These are phyloP conservation scores for Sordariomycetes sp. DNA, from an alignment of 2,329 filamentous ascomycete species.

Conservation along the genomic window DNA sequence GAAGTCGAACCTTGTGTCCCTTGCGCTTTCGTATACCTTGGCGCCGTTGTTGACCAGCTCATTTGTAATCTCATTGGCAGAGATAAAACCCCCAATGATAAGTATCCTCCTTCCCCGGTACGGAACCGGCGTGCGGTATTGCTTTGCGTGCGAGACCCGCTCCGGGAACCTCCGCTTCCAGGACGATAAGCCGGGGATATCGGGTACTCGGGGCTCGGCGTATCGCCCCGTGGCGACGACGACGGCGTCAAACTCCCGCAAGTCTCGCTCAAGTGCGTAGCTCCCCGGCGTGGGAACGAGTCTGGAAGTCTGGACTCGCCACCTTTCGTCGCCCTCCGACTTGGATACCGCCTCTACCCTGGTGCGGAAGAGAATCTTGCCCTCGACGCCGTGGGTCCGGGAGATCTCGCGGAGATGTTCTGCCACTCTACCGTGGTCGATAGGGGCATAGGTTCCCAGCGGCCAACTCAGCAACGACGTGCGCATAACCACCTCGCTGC, in stretches of 20 bases:
- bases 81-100: conserved; percentile 33
- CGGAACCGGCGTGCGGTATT: conserved; percentile 51
- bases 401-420: conserved; percentile 51
- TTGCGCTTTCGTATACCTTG: conserved; percentile 38
- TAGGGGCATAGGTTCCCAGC: conserved; percentile 45
- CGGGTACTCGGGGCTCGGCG: conserved; percentile 49
- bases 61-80: conserved; percentile 28
- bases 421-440: conserved; percentile 43
- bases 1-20: conserved; percentile 48
- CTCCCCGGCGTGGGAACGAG: conserved; percentile 19
- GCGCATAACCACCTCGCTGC: conserved; percentile 47
- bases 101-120: conserved; percentile 30
- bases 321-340: conserved; percentile 6
- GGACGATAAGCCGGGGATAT: conserved; percentile 43
- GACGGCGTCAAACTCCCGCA: conserved; percentile 47
- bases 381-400: conserved; percentile 18
- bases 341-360: conserved; percentile 44
- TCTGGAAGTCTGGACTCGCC: conserved; percentile 17
- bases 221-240: conserved; percentile 60
- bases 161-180: conserved; percentile 45
- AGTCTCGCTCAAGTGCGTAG: conserved; percentile 16
- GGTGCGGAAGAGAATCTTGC: conserved; percentile 40
- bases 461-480: conserved; percentile 41
- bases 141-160: conserved; percentile 57
- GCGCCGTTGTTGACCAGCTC: conserved; percentile 24